Base-by-base conservation (phyloP, 202 grass and related monocot species). In the Bolboschoenoplectus hybrid region DNA sequence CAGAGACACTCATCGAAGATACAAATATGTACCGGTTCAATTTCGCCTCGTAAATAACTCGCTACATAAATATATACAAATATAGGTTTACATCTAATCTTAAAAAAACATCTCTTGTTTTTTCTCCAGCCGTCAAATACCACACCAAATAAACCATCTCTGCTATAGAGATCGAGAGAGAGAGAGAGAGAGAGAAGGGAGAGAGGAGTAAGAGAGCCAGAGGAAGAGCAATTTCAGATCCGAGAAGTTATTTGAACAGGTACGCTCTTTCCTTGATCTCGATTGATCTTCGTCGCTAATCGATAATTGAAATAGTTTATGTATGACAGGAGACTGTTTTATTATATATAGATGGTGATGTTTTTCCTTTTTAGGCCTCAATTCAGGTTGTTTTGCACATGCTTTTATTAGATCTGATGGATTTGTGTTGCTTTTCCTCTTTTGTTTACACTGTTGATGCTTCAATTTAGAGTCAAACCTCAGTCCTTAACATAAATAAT, bases 391-490 rank as follows among this genome's bases (percentile, higher is more conserved):
- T 69, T 5, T 17, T 39, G 10, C 14, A 7, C 39, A 69, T 46
- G 17, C 38, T 71, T 71, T 45, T 49, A 26, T 74, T 49, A 46
- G 69, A 74, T 74, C 69, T 74, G 44, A 74, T 72, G 14, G 69
- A 74, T 74, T 74, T 74, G 43, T 26, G n/a, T 47, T 12, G n/a
- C 43, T 74, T 10, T 46, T 26, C 67, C 67, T 17, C 39, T 44
- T 70, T 44, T 4, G 4, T 68, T 70, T 7, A 14, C n/a, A 12
- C 44, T 1, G 16, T 70, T 16, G 9, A 12, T 36, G 2, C 34
- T 66, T 66, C 20, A 7, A 64, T 64, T 64, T 64, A 26, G 19
- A 64, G 8, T 34, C 62, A 66, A 34, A 64, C 64, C 35, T 67
- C 32, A 58, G 57, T 61, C 14, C 17, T 61, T 6, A 4, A 61